Base-by-base conservation (phyloP, 83 land plant genomes). In the Diphasiastrum complanatum region DNA sequence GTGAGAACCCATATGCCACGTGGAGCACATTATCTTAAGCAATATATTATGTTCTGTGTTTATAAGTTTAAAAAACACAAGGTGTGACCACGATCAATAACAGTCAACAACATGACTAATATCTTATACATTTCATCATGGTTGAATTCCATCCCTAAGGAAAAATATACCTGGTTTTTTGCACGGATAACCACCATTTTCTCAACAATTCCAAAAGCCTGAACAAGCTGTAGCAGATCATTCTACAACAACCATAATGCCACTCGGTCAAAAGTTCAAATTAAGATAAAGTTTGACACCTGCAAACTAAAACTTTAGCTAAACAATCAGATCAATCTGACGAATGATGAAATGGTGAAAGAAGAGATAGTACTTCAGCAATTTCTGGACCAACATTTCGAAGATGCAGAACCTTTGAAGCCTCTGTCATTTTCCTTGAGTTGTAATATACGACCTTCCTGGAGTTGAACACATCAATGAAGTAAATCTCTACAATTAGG, bases 301-400 rank as follows among this genome's bases (percentile, higher is more conserved):
- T n/a, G n/a, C n/a, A n/a, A n/a, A n/a, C n/a, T n/a, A n/a, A n/a
- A n/a, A n/a, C n/a, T n/a, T n/a, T n/a, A n/a, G n/a, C n/a, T n/a
- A n/a, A n/a, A n/a, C n/a, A n/a, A n/a, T n/a, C n/a, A n/a, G n/a
- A n/a, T n/a, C n/a, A n/a, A n/a, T n/a, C n/a, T n/a, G n/a, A n/a
- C n/a, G n/a, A n/a, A 27, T n/a, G n/a, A n/a, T n/a, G n/a, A n/a
- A n/a, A n/a, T n/a, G n/a, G n/a, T n/a, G n/a, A n/a, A n/a, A n/a
- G n/a, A n/a, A n/a, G n/a, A 54, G 47, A 36, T 3, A 19, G 10
- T 59, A 84, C 97, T 83, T 90, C 93, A 6, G 93, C 56, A 47
- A 90, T 86, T 53, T 90, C 93, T 10, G 77, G 89, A 12, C 93
- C 93, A n/a, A 90, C 97, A 47, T 90, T 90, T 11, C 97, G 85